A percentile compares a stretch with the other conserved stretches of the same genome.
These are phyloP conservation scores for Neofusicoccum parvum DNA, from an alignment of 2,329 filamentous ascomycete genomes.

Conservation along the genomic window DNA sequence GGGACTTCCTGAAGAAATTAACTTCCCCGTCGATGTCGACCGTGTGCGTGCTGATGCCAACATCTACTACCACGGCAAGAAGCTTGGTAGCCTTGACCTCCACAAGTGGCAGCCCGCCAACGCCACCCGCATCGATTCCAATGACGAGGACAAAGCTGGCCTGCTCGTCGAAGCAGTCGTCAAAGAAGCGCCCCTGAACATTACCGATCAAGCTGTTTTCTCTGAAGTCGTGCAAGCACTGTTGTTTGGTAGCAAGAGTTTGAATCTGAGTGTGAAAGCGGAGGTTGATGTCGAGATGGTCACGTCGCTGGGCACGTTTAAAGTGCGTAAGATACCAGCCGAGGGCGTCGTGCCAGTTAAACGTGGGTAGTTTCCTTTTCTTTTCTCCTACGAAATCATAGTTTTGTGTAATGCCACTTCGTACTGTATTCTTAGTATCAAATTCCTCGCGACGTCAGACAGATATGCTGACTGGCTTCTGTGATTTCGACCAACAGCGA, in stretches of 20 bases:
- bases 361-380: constrained; percentile 72
- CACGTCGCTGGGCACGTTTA: constrained; percentile 79
- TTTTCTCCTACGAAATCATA: constrained; percentile 35
- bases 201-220: constrained; percentile 79
- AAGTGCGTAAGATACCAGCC: constrained; percentile 79
- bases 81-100: constrained; percentile 80
- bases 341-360: constrained; percentile 87
- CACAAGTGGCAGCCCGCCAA: constrained; percentile 81
- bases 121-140: constrained; percentile 68
- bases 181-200: constrained; percentile 75
- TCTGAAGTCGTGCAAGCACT: constrained; percentile 78
- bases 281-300: constrained; percentile 79
- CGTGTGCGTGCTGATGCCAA: constrained; percentile 76
- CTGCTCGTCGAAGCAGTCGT: constrained; percentile 77
- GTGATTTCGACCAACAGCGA: constrained; percentile 31
- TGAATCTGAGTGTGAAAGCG: constrained; percentile 76
- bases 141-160: constrained; percentile 59
- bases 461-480: constrained; percentile 32
- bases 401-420: constrained; percentile 3
- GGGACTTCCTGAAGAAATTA: constrained; percentile 79
- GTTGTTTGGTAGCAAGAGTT: constrained; percentile 69
- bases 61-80: constrained; percentile 74
- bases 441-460: constrained; percentile 20
- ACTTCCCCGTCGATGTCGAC: constrained; percentile 78
- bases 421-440: constrained; percentile 13